Conservation (phyloP, 768 basidiomycete genomes). For the Tephrocybe sp. region DNA sequence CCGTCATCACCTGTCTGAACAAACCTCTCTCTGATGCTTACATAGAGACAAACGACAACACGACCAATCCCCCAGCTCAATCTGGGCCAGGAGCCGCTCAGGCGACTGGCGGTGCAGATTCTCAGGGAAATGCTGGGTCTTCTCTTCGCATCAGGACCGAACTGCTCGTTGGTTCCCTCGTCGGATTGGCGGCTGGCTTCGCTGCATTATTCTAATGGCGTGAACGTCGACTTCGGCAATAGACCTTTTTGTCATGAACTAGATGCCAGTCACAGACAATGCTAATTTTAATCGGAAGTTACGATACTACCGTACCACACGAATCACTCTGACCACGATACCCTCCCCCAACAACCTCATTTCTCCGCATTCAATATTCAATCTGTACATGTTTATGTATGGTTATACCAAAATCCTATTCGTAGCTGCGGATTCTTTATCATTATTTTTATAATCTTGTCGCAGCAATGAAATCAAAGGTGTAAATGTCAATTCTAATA, state of each 20-base stretch:
- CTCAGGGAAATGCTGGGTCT: slow-evolving; percentile 1
- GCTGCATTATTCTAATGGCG: slow-evolving; percentile 12
- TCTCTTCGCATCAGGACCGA: slow-evolving; percentile 7
- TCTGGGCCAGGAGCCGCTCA: slow-evolving; percentile 45
- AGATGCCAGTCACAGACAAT: slow-evolving; percentile 10
- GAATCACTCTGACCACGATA: slow-evolving; percentile 13
- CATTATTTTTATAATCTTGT: not conserved
- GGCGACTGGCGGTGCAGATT: slow-evolving; percentile 19
- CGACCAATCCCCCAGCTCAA: slow-evolving; percentile 49
- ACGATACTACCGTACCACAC: slow-evolving; percentile 1
- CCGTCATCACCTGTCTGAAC: slow-evolving; percentile 69
- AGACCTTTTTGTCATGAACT: slow-evolving; percentile 6
- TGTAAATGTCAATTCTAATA: too few relatives aligned
- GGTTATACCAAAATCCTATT: slow-evolving; percentile 4
- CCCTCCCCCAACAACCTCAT: slow-evolving; percentile 1
- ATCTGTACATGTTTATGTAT: not conserved
- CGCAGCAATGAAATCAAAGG: too few relatives aligned
- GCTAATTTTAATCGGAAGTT: slow-evolving; percentile 10
- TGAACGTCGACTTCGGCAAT: not conserved
- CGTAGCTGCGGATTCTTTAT: too few relatives aligned
- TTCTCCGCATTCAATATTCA: not conserved
- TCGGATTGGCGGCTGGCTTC: slow-evolving; percentile 18
- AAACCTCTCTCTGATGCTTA: slow-evolving; percentile 62
- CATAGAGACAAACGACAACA: slow-evolving; percentile 78
- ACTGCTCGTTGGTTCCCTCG: slow-evolving; percentile 12